Percentiles rank a stretch among this genome's conserved stretches.
Evolutionary conservation across 2,329 filamentous ascomycete species (phyloP).

Genomic region (Seiridium cupressi): DNA sequence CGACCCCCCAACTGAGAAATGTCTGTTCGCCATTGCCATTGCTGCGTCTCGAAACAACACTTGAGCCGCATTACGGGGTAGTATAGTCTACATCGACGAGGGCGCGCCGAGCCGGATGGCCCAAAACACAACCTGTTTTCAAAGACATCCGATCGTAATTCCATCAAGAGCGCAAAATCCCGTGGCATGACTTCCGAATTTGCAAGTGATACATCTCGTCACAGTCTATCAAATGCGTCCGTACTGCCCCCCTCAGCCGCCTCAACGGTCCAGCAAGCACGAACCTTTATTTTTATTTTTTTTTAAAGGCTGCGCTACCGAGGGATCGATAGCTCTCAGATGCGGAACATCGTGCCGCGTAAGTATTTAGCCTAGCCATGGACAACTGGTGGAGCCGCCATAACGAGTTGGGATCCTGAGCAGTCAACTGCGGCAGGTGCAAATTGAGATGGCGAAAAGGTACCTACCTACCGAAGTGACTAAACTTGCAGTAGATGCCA

Average conservation of each 20-base stretch:
- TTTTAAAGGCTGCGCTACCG: neutral
- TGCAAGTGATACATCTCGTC: too few species aligned
- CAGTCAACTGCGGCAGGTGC: neutral
- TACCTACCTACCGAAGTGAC: neutral
- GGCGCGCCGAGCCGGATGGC: neutral
- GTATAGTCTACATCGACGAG: neutral
- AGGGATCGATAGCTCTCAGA: neutral
- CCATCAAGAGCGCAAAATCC: too few species aligned
- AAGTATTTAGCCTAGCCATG: neutral
- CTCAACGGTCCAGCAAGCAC: neutral
- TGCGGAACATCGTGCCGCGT: neutral
- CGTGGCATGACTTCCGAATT: too few species aligned
- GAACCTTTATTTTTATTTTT: neutral
- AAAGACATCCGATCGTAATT: neutral
- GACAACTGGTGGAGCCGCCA: neutral
- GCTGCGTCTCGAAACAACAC: neutral
- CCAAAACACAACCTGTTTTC: neutral
- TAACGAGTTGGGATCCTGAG: neutral
- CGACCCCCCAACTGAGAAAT: neutral
- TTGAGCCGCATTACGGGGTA: neutral
- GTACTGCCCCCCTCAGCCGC: neutral
- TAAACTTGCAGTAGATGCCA: neutral
- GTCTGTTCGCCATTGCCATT: conserved; percentile 1
- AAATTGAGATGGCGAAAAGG: neutral
- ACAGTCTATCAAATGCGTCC: too few species aligned